These are phyloP conservation scores for Paecilomyces niveus DNA, from an alignment of 2,329 filamentous ascomycete species.

Conservation along the genomic window DNA sequence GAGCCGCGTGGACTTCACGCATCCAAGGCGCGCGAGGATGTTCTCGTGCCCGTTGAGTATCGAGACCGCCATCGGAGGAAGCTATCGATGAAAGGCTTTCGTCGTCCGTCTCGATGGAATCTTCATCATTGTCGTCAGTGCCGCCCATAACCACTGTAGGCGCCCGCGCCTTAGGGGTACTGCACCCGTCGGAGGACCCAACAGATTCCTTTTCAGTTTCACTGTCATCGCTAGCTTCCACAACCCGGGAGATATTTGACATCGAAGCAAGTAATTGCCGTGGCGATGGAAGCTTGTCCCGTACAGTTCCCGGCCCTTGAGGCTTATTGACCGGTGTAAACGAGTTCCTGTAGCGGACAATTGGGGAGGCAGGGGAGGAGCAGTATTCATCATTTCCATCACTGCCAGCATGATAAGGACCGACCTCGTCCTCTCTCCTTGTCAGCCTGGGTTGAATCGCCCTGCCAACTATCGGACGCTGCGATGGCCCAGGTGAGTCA, in stretches of 20 bases:
- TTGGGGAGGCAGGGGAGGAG: constrained; percentile 28
- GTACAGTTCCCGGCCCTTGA: constrained; percentile 13
- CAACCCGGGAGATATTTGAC: constrained; percentile 7
- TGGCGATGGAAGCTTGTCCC: constrained; percentile 12
- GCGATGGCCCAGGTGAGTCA: constrained; percentile 2
- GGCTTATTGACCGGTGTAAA: constrained; percentile 40
- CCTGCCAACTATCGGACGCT: constrained; percentile 8
- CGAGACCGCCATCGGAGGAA: not conserved
- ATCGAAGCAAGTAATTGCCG: constrained; percentile 16
- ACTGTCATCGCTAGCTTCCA: constrained; percentile 1
- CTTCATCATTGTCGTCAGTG: constrained; percentile 22
- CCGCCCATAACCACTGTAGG: not conserved
- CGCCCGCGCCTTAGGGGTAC: not conserved
- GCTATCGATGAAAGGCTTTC: not conserved
- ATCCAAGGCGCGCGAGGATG: constrained; percentile 13
- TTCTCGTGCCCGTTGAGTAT: not conserved
- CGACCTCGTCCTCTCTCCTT: not conserved
- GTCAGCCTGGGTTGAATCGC: constrained; percentile 13
- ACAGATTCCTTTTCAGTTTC: not conserved
- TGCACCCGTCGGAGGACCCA: not conserved
- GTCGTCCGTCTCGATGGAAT: constrained; percentile 12
- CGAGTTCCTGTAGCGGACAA: constrained; percentile 28
- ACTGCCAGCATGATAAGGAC: constrained; percentile 10
- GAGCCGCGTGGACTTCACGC: constrained; percentile 29
- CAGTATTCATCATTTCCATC: constrained; percentile 22